Evolutionary conservation across 2,329 filamentous ascomycete genomes (phyloP), one percentile per base, ranked within the genome.

Genomic region (Fusarium sp.): DNA sequence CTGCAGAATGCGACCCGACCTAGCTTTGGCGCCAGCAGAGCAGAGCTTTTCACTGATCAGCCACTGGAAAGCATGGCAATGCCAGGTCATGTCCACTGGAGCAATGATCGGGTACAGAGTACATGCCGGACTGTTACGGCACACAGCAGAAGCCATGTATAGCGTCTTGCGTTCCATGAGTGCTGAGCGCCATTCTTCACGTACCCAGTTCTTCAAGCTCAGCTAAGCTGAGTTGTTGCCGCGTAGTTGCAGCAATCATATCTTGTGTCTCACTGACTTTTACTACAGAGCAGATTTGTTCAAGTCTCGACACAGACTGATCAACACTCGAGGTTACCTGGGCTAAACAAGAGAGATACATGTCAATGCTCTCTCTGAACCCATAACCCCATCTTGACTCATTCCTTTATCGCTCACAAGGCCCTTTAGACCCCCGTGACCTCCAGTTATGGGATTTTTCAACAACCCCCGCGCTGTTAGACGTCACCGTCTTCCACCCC

Each of bases 381-480:
- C 49, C 42, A 49, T 59, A 54, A 35, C 61, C 63, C 61, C 57
- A 58, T 46, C 56, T 39, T 66, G 41, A 66, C 63, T 57, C 33
- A 52, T 37, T 57, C 25, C 38, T 63, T 60, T 41, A 61, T 61
- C 69, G 56, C 42, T 58, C 37, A 44, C 60, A 65, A 63, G 57
- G 62, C 33, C 42, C 35, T 55, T 48, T 55, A 60, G 60, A 66
- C 48, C 37, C 74, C 69, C 74, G 70, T 76, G 74, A 76, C 70
- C 68, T 70, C 11, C 59, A 62, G 54, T 38, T 59, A 42, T 61
- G 62, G 58, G 56, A 62, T 69, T 63, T 48, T 46, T 41, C 37
- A 39, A 73, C 63, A 49, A 63, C 56, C 59, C 66, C 70, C 66
- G 66, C 71, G 70, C 72, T 69, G 73, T 67, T 59, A 73, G 70